Evolutionary conservation across 345 rosid genomes (phyloP).

Genomic region (Syzygium oleosum): DNA sequence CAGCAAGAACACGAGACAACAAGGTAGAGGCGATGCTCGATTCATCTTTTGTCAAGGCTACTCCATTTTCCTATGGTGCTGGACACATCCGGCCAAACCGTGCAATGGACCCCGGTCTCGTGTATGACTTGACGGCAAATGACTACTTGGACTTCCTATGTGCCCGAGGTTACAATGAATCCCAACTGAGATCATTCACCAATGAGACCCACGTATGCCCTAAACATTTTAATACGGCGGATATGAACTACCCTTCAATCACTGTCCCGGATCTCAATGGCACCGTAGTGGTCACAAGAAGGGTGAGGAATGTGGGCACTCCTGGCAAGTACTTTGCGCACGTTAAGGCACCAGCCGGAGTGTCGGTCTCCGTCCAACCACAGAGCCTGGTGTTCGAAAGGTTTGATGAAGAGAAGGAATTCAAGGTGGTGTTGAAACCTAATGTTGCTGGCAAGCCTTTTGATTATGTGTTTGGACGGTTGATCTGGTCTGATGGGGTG

Average conservation of each 20-base stretch:
- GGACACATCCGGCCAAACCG: constrained; percentile 38
- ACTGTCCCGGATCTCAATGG: constrained; percentile 2
- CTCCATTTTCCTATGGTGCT: constrained; percentile 38
- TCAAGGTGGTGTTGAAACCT: constrained; percentile 13
- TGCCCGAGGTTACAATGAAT: constrained; percentile 18
- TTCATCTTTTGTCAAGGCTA: constrained; percentile 12
- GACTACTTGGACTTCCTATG: constrained; percentile 48
- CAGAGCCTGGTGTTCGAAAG: constrained; percentile 3
- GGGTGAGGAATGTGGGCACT: constrained; percentile 26
- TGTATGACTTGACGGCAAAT: constrained; percentile 22
- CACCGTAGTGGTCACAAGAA: background rate
- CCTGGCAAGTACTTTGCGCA: constrained; percentile 19
- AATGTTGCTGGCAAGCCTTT: background rate
- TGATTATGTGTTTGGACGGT: constrained; percentile 17
- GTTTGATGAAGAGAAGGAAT: constrained; percentile 25
- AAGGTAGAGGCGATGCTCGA: constrained; percentile 12
- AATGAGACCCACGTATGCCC: constrained; percentile 12
- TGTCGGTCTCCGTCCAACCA: constrained; percentile 17
- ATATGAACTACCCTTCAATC: constrained; percentile 42
- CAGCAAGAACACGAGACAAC: constrained; percentile 10
- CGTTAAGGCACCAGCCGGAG: constrained; percentile 11
- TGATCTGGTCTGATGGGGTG: constrained; percentile 32
- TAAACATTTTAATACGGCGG: background rate
- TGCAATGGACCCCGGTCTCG: constrained; percentile 48
- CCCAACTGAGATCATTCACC: constrained; percentile 1